These are phyloP conservation scores for Pseudogymnoascus sp. DNA, from an alignment of 2,329 filamentous ascomycete genomes.

Conservation along the genomic window DNA sequence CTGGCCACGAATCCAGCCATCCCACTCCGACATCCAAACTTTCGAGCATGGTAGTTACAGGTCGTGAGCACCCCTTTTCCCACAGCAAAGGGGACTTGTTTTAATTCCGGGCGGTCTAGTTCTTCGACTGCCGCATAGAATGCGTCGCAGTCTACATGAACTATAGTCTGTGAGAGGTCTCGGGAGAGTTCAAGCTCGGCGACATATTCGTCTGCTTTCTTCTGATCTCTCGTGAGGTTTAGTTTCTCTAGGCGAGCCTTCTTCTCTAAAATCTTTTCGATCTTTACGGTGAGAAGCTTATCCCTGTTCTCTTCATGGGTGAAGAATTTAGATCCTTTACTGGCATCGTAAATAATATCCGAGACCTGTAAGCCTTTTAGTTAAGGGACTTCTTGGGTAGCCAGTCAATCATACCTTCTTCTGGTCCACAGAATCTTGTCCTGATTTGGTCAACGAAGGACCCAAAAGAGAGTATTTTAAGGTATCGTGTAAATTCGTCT, in stretches of 20 bases:
- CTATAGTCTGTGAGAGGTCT: constrained; percentile 76
- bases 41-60: constrained; percentile 82
- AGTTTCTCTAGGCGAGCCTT: constrained; percentile 69
- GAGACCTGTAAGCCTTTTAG: constrained; percentile 55
- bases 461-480: constrained; percentile 88
- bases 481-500: constrained; percentile 44
- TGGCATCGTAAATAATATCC: constrained; percentile 94
- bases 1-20: constrained; percentile 96
- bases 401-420: constrained; percentile 50
- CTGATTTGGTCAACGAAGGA: constrained; percentile 86
- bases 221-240: constrained; percentile 66
- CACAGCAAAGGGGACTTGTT: constrained; percentile 83
- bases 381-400: not conserved
- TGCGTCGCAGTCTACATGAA: constrained; percentile 95
- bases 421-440: constrained; percentile 90
- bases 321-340: constrained; percentile 95
- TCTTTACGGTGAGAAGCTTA: constrained; percentile 76
- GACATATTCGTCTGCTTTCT: constrained; percentile 74
- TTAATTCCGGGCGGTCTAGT: constrained; percentile 75
- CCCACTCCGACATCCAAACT: constrained; percentile 84
- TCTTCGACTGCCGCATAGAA: constrained; percentile 95
- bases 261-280: constrained; percentile 67
- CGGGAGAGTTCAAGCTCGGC: constrained; percentile 69
- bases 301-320: constrained; percentile 81
- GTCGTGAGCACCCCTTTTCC: constrained; percentile 62